Conservation (phyloP, 176 grass and related monocot species). For the Musa acuminata region DNA sequence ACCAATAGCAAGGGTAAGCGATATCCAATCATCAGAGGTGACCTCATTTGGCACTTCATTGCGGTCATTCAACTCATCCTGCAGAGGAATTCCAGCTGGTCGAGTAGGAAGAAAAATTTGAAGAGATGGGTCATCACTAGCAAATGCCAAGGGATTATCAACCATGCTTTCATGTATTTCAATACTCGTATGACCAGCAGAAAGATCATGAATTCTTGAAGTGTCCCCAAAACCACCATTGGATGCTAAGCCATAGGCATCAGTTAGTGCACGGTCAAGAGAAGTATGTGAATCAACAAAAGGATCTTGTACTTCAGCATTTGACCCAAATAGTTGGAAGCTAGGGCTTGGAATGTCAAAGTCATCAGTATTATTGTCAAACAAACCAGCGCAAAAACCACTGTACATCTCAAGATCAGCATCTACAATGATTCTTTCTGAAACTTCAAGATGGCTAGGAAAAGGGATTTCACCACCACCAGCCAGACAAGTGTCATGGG, state of each 20-base stretch:
- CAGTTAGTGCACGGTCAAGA: slow-evolving; percentile 28
- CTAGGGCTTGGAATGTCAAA: slow-evolving; percentile 58
- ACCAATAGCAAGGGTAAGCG: slow-evolving; percentile 65
- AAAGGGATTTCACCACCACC: slow-evolving; percentile 44
- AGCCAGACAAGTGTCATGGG: slow-evolving; percentile 34
- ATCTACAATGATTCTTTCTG: slow-evolving; percentile 58
- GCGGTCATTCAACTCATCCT: slow-evolving; percentile 35
- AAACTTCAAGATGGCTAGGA: slow-evolving; percentile 29
- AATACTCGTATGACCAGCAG: slow-evolving; percentile 33
- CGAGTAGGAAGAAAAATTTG: slow-evolving; percentile 78
- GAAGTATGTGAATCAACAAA: slow-evolving; percentile 49
- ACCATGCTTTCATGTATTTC: slow-evolving; percentile 59
- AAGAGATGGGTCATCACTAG: slow-evolving; percentile 53
- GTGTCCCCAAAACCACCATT: slow-evolving; percentile 41
- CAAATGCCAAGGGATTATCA: slow-evolving; percentile 74
- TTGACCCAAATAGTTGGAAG: slow-evolving; percentile 75
- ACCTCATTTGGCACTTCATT: slow-evolving; percentile 45
- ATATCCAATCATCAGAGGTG: slow-evolving; percentile 73
- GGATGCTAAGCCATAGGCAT: slow-evolving; percentile 50
- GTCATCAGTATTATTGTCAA: slow-evolving; percentile 54
- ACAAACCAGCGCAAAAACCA: slow-evolving; percentile 32
- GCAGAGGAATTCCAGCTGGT: slow-evolving; percentile 51
- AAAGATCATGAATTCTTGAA: slow-evolving; percentile 41
- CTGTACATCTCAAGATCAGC: slow-evolving; percentile 34
- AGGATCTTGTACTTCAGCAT: slow-evolving; percentile 39